A percentile compares a stretch with the other conserved stretches of the same genome.
phyloP scores from a whole-genome alignment of 1,284 basidiomycete genomes.

The Volvariella volvacea region DNA sequence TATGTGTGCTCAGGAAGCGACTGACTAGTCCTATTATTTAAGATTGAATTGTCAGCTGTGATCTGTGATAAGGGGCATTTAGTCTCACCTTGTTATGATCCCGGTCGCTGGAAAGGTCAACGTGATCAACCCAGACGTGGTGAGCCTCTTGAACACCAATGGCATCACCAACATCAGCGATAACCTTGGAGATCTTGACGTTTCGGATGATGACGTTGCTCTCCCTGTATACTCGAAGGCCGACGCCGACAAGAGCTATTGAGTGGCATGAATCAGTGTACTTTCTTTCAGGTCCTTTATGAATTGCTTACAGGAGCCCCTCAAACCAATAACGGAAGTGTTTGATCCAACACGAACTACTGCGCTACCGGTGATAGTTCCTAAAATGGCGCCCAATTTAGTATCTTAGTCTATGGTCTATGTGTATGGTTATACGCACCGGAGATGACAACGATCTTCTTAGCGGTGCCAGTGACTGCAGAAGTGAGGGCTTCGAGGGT shows the following conservation, averaged over 20 bases:
- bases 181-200: constrained; percentile 41
- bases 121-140: constrained; percentile 42
- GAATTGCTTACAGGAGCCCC: constrained; percentile 19
- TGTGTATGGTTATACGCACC: constrained; percentile 19
- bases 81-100: constrained; percentile 42
- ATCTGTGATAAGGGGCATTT: no score
- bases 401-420: no score
- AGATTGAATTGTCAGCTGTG: no score
- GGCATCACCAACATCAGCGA: constrained; percentile 35
- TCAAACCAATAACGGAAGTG: constrained; percentile 31
- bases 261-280: not conserved
- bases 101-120: constrained; percentile 36
- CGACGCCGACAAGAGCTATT: constrained; percentile 29
- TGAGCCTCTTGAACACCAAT: constrained; percentile 36
- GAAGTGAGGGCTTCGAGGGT: constrained; percentile 33
- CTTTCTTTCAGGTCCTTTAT: not conserved
- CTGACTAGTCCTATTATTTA: constrained; percentile 27
- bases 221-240: constrained; percentile 32
- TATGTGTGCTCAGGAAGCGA: constrained; percentile 3
- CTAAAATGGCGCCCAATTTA: constrained; percentile 18
- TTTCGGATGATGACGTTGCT: constrained; percentile 44
- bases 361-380: constrained; percentile 33
- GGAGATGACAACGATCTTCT: constrained; percentile 40
- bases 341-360: constrained; percentile 37
- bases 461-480: constrained; percentile 33